Base-by-base conservation (phyloP, 2,329 filamentous ascomycete species). In the Stemphylium vesicarium region DNA sequence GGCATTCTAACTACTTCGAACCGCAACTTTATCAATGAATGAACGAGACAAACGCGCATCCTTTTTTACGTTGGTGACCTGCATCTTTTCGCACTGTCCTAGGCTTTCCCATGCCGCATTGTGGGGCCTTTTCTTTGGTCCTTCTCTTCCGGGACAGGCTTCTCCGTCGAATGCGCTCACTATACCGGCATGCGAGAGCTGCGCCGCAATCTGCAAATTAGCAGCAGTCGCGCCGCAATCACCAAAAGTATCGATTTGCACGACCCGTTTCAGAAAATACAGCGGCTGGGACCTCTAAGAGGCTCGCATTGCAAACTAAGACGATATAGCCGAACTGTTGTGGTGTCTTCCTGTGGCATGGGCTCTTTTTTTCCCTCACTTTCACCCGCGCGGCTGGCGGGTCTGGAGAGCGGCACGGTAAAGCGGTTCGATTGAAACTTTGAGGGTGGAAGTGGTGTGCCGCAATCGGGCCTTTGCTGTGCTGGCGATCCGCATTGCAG, bases 181-280 rank as follows among this genome's bases (percentile, higher is more conserved):
- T 39, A 22, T 22, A 39, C 37, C 37, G 33, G 13, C 24, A 22
- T 15, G 22, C 18, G 22, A 22, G 22, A 22, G 47, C 35, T n/a
- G 48, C 47, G 57, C 57, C 26, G 26, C 26, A 29, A 29, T 29
- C 10, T 29, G 26, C 26, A 29, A 29, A 29, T 29, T 29, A 29
- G 26, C 26, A 29, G 26, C 26, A 29, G 26, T 29, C 26, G 9
- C 10, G 26, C 26, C 57, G 57, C 57, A 60, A 60, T 57, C 50
- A 60, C 39, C 26, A 50, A 13, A 40, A 32, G 44, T 55, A 55
- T 55, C 36, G 52, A 33, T 40, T 41, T 20, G 16, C 18, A 40
- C 39, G 15, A 36, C 31, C 32, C n/a, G 42, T 39, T 55, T 46
- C 40, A 46, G 41, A 57, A 35, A 46, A 42, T 33, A 3, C 9